phyloP scores from a whole-genome alignment of 108 stramenopile species.

The Cylindrotheca closterium region DNA sequence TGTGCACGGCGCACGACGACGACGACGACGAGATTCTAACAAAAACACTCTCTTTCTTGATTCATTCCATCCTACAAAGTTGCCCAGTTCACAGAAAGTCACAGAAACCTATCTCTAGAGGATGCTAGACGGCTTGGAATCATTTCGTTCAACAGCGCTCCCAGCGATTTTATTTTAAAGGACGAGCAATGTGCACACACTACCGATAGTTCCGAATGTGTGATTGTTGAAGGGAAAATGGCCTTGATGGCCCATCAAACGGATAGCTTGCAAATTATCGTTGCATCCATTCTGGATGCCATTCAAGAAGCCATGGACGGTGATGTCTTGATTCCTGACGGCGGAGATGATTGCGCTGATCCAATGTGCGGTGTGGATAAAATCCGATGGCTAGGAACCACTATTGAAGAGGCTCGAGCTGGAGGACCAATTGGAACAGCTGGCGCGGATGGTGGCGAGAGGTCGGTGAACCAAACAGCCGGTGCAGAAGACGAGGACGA shows the following conservation, averaged over 20 bases:
- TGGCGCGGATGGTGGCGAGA: constrained; percentile 1
- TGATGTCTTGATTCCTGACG: constrained; percentile 2
- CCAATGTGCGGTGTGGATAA: constrained; percentile 16
- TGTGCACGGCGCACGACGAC: too few relatives aligned
- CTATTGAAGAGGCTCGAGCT: constrained; percentile 17
- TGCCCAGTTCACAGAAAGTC: background rate
- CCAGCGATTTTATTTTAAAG: constrained; percentile 10
- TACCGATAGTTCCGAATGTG: constrained; percentile 8
- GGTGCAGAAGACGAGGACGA: constrained; percentile 1
- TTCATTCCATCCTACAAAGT: background rate
- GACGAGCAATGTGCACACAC: background rate
- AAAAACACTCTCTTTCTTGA: background rate
- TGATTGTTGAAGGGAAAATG: constrained; percentile 26
- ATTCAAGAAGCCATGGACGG: constrained; percentile 29
- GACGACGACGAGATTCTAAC: too few relatives aligned
- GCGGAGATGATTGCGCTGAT: constrained; percentile 1
- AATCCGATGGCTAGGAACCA: constrained; percentile 27
- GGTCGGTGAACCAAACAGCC: background rate
- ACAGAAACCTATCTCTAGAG: constrained; percentile 11
- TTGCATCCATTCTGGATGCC: constrained; percentile 33
- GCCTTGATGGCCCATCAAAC: constrained; percentile 13
- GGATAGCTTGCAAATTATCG: constrained; percentile 7
- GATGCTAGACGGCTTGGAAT: constrained; percentile 19
- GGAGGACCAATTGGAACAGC: constrained; percentile 6
- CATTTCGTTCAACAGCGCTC: constrained; percentile 23